Evolutionary conservation across 257 asterid species (phyloP).

Genomic region (Capsicum chinense): DNA sequence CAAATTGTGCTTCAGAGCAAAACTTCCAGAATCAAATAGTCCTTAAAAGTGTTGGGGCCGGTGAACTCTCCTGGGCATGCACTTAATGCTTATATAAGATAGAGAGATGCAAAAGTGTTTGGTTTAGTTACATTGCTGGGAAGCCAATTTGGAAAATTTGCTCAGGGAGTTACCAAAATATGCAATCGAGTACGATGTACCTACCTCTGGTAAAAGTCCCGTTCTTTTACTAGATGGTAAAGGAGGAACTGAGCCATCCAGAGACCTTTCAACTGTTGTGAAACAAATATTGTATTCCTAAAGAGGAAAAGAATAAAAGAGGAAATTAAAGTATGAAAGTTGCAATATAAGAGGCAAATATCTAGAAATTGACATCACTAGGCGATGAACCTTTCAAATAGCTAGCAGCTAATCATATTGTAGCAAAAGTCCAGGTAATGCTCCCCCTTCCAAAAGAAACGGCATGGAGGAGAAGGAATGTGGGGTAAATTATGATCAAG

Average conservation of each 20-base stretch:
- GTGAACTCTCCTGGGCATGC: neutral
- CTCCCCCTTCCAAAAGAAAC: conserved; percentile 4
- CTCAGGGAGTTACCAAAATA: neutral
- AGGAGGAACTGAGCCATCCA: conserved; percentile 64
- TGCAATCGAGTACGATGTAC: conserved; percentile 19
- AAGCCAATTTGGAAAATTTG: conserved; percentile 8
- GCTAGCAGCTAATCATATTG: neutral
- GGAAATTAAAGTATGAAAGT: neutral
- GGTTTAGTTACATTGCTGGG: neutral
- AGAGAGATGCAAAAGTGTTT: neutral
- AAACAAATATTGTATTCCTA: conserved; percentile 98
- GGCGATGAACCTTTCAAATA: neutral
- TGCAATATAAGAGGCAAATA: neutral
- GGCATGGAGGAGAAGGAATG: conserved; percentile 27
- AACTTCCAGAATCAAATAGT: neutral
- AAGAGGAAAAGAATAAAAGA: conserved; percentile 33
- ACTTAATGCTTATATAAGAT: neutral
- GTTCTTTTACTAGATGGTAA: conserved; percentile 73
- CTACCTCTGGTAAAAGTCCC: conserved; percentile 96
- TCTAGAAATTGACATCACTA: conserved; percentile 19
- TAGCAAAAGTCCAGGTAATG: conserved; percentile 23
- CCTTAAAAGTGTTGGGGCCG: neutral
- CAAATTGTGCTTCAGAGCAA: conserved; percentile 12
- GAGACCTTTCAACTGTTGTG: conserved; percentile 87
- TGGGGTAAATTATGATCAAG: conserved; percentile 5